Evolutionary conservation across 345 rosid species (phyloP), one percentile per base, ranked within the genome.

Genomic region (Pseudoturritis turrita): DNA sequence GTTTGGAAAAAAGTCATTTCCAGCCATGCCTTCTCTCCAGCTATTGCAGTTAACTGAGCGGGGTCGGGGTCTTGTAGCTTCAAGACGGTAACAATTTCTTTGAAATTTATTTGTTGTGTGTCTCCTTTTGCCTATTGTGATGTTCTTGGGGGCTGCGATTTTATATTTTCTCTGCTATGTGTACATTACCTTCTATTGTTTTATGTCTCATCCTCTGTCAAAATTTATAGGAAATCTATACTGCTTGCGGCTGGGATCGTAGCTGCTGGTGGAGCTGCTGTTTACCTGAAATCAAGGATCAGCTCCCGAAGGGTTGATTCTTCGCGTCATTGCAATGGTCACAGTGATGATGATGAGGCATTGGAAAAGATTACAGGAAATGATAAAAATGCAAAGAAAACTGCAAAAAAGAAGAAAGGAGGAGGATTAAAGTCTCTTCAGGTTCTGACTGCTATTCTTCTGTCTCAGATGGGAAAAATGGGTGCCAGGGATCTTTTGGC

Each of bases 401-500:
- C 65, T 21, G 39, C 67, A 3, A 65, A 70, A 71, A 89, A 83
- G 81, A 91, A 81, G 83, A 88, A 88, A 82, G 82, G 85, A 64
- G 89, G 89, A 76, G 89, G 89, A 65, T 78, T 88, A 17, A 89
- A 86, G 82, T 89, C 99, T 7, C 87, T 95, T 63, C 86, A 86
- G 81, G 83, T 88, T 69, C 81, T 95, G 55, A 83, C 88, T 31
- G 84, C 85, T 44, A 80, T 91, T 78, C 94, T 95, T 78, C 78
- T 91, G 44, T 89, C 94, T 44, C 78, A 83, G 68, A 91, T 95
- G 89, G 99, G 98, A 10, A 84, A 81, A 82, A 82, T 64, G 66
- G 99, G 99, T 68, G 97, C 88, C 56, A 87, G 88, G 76, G 89
- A 91, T 80, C 89, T 95, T 81, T 78, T 91, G 66, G 80, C 92